These are phyloP conservation scores for Hyaloscypha bicolor DNA, from an alignment of 495 filamentous ascomycete species.

Conservation along the genomic window DNA sequence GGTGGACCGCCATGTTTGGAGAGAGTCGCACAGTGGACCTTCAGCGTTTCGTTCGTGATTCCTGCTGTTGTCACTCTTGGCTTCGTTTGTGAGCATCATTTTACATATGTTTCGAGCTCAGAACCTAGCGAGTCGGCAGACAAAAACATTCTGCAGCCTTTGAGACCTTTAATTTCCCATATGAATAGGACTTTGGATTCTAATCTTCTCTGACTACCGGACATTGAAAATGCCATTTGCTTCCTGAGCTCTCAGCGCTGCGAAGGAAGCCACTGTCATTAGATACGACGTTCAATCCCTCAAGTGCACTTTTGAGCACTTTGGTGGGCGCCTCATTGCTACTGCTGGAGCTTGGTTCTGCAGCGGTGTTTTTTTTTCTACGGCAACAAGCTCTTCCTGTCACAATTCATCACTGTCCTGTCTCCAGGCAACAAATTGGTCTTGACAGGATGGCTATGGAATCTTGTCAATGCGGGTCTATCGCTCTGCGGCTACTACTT, in stretches of 20 bases:
- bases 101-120: too few species aligned
- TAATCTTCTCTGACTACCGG: constrained; percentile 60
- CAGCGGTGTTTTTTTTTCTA: constrained; percentile 97
- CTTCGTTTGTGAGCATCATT: constrained; percentile 58
- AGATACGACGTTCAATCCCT: constrained; percentile 87
- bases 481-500: constrained; percentile 83
- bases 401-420: constrained; percentile 79
- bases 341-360: constrained; percentile 84
- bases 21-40: constrained; percentile 77
- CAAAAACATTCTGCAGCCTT: too few species aligned
- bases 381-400: constrained; percentile 95
- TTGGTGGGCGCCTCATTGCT: constrained; percentile 80
- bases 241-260: constrained; percentile 68
- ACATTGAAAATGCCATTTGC: constrained; percentile 80
- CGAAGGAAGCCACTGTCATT: constrained; percentile 81
- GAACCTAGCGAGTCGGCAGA: too few species aligned
- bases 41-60: constrained; percentile 81
- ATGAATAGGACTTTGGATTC: too few species aligned
- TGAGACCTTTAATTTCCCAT: too few species aligned
- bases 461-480: constrained; percentile 81
- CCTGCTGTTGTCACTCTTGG: constrained; percentile 87
- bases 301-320: constrained; percentile 71
- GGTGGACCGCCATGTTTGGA: constrained; percentile 72
- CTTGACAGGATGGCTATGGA: constrained; percentile 88
- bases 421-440: constrained; percentile 62